Conservation (phyloP, 768 basidiomycete genomes). For the Piloderma croceum region DNA sequence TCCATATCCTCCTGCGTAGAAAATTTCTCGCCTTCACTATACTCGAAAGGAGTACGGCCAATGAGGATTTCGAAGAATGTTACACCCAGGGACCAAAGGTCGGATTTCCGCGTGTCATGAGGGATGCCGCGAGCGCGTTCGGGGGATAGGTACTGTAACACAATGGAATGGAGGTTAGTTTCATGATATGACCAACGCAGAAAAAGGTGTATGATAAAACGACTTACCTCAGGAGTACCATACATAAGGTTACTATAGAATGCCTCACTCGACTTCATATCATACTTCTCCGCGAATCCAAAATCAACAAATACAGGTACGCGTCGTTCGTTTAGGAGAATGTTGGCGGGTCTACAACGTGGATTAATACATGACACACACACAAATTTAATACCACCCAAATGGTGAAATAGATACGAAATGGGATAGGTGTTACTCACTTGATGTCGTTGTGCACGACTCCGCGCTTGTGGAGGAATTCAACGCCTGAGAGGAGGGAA, state of each 20-base stretch:
- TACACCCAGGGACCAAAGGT: constrained; percentile 79
- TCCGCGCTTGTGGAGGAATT: constrained; percentile 77
- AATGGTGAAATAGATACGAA: constrained; percentile 3
- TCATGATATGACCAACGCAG: too few relatives aligned
- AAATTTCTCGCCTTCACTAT: constrained; percentile 74
- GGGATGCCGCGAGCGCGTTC: constrained; percentile 82
- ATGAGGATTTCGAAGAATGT: constrained; percentile 93
- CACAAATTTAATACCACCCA: neutral
- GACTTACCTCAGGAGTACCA: constrained; percentile 82
- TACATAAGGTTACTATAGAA: constrained; percentile 82
- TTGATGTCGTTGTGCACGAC: constrained; percentile 95
- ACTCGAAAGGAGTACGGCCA: constrained; percentile 89
- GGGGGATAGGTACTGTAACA: constrained; percentile 79
- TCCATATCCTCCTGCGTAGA: constrained; percentile 75
- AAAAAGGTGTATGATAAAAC: neutral
- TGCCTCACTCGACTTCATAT: constrained; percentile 52
- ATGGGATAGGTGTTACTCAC: constrained; percentile 38
- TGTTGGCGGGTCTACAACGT: constrained; percentile 75
- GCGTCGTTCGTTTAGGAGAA: constrained; percentile 72
- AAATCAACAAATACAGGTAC: constrained; percentile 92
- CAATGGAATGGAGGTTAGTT: too few relatives aligned
- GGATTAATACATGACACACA: constrained; percentile 3
- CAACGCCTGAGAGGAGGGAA: constrained; percentile 73
- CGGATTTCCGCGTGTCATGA: constrained; percentile 92
- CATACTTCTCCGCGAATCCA: constrained; percentile 90